These are phyloP conservation scores for Penicillium pulvis DNA, from an alignment of 495 filamentous ascomycete species.

Conservation along the genomic window DNA sequence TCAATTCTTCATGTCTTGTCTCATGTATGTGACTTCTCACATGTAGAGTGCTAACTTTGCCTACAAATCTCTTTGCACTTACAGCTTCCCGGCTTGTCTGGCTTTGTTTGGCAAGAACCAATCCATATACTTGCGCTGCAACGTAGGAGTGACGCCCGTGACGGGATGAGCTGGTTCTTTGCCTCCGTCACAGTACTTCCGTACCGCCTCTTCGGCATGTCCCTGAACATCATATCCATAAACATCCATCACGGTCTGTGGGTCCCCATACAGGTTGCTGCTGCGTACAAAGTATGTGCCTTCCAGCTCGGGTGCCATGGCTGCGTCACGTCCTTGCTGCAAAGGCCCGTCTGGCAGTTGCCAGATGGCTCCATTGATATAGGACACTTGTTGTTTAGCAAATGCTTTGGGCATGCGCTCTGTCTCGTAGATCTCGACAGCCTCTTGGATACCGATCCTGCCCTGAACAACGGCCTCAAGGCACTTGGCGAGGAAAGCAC, in stretches of 20 bases:
- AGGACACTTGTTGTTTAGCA: conserved; percentile 32
- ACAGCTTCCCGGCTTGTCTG: conserved; percentile 6
- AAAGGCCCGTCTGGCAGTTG: conserved; percentile 43
- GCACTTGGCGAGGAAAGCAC: conserved; percentile 26
- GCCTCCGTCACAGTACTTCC: neutral
- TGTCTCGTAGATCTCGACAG: conserved; percentile 24
- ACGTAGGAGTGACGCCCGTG: neutral
- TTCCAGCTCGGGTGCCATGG: conserved; percentile 32
- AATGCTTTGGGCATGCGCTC: conserved; percentile 33
- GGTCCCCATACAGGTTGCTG: conserved; percentile 46
- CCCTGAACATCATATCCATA: conserved; percentile 28
- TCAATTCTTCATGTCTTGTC: no score
- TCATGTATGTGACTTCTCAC: neutral
- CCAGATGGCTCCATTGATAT: conserved; percentile 37
- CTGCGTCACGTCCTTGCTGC: conserved; percentile 38
- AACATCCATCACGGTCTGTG: conserved; percentile 33
- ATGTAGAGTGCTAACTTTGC: neutral
- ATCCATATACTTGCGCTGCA: conserved; percentile 10
- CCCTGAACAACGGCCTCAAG: conserved; percentile 21
- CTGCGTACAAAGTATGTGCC: conserved; percentile 28
- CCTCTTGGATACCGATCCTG: conserved; percentile 22
- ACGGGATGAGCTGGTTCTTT: conserved; percentile 3
- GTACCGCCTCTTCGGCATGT: conserved; percentile 13
- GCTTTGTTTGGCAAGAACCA: conserved; percentile 3
- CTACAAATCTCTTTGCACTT: neutral